These are phyloP conservation scores for Phytophthora meadii DNA, from an alignment of 352 stramenopile genomes.

Conservation along the genomic window DNA sequence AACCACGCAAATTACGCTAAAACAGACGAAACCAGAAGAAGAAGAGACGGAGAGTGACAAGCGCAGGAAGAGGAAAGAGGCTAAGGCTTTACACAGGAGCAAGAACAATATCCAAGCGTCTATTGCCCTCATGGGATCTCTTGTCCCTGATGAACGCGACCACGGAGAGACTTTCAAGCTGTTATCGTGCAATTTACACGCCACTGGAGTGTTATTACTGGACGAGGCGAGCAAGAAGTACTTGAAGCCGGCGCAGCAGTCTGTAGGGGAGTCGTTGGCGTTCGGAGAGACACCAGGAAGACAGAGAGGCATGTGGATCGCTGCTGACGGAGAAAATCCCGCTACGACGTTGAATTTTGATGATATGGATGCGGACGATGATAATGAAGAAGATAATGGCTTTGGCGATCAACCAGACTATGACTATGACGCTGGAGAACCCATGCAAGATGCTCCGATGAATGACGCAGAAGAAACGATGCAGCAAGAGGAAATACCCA, in stretches of 20 bases:
- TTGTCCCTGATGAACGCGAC: slow-evolving; percentile 78
- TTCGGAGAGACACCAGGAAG: slow-evolving; percentile 37
- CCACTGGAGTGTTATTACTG: slow-evolving; percentile 74
- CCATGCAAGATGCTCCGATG: slow-evolving; percentile 29
- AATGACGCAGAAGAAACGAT: slow-evolving; percentile 11
- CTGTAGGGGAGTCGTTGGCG: slow-evolving; percentile 12
- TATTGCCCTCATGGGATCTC: slow-evolving; percentile 82
- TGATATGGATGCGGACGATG: slow-evolving; percentile 41
- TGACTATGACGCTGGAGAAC: slow-evolving; percentile 40
- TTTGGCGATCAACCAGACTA: slow-evolving; percentile 44
- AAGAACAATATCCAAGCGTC: slow-evolving; percentile 83
- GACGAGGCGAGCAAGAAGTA: slow-evolving; percentile 85
- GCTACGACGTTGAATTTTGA: slow-evolving; percentile 54
- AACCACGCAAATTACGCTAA: slow-evolving; percentile 60
- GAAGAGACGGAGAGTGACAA: slow-evolving; percentile 20
- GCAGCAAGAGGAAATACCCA: slow-evolving; percentile 7
- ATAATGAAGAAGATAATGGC: slow-evolving; percentile 28
- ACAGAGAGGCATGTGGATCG: slow-evolving; percentile 27
- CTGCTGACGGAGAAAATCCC: slow-evolving; percentile 30
- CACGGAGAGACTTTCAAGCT: slow-evolving; percentile 89
- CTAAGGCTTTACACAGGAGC: slow-evolving; percentile 39
- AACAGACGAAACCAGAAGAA: slow-evolving; percentile 20
- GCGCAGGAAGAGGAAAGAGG: slow-evolving; percentile 29
- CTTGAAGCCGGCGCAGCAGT: slow-evolving; percentile 31
- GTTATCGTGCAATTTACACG: slow-evolving; percentile 78